Evolutionary conservation across 306 rosid species (phyloP).

Genomic region (Malus orientalis): DNA sequence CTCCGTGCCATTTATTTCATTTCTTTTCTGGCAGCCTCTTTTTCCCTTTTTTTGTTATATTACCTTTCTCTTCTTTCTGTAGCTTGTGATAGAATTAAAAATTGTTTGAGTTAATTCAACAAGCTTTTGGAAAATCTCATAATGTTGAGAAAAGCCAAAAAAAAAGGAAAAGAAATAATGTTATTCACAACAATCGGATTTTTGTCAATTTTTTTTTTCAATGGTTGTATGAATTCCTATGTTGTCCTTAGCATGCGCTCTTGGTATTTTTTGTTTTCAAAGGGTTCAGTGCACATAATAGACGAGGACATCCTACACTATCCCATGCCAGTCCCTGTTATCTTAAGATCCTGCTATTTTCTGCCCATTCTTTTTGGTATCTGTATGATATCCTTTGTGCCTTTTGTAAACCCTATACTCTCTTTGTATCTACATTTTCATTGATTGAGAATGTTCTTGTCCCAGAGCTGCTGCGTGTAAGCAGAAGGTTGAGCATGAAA

Average conservation of each 20-base stretch:
- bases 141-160: not conserved
- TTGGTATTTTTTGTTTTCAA: not conserved
- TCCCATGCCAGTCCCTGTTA: not conserved
- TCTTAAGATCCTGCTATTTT: not conserved
- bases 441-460: conserved; percentile 28
- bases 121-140: not conserved
- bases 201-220: too few relatives aligned
- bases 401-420: not conserved
- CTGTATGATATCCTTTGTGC: not conserved
- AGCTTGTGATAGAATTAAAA: not conserved
- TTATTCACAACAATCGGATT: too few relatives aligned
- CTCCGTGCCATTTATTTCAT: not conserved
- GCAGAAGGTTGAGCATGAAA: conserved; percentile 81
- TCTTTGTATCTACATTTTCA: conserved; percentile 9
- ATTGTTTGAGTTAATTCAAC: not conserved
- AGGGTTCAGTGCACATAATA: not conserved
- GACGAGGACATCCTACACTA: not conserved
- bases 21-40: not conserved
- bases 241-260: not conserved
- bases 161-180: not conserved
- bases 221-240: not conserved
- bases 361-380: not conserved
- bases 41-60: not conserved
- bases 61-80: not conserved
- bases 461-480: conserved; percentile 79